Percentiles rank a stretch among this genome's conserved stretches.
Conservation (phyloP, 768 basidiomycete genomes). For the Calocera viscosa region DNA sequence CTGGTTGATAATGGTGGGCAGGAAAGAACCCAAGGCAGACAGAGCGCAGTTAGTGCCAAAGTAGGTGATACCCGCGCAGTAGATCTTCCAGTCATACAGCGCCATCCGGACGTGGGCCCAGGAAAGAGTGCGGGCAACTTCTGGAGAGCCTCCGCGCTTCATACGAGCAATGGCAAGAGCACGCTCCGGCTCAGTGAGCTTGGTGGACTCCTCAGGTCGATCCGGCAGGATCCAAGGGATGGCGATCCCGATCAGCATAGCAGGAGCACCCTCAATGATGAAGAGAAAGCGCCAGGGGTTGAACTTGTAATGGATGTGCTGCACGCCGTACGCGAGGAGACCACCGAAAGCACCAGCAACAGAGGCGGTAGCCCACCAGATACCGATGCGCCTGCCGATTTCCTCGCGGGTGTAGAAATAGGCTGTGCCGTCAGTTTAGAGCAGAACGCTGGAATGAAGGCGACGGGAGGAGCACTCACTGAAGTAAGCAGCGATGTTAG, state of each 20-base stretch:
- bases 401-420: conserved; percentile 66
- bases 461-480: too few species aligned
- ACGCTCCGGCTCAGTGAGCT: conserved; percentile 37
- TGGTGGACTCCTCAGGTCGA: conserved; percentile 54
- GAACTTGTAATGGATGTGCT: conserved; percentile 33
- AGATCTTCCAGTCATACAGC: conserved; percentile 63
- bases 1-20: conserved; percentile 57
- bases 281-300: conserved; percentile 53
- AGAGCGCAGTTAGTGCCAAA: conserved; percentile 66
- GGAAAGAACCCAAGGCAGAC: conserved; percentile 65
- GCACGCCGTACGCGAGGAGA: conserved; percentile 65
- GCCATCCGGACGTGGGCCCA: conserved; percentile 51
- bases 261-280: conserved; percentile 62
- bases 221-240: conserved; percentile 46
- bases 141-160: conserved; percentile 52
- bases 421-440: conserved; percentile 30
- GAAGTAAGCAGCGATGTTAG: conserved; percentile 64
- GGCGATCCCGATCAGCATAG: conserved; percentile 49
- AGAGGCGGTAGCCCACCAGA: conserved; percentile 76
- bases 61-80: conserved; percentile 58
- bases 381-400: conserved; percentile 60
- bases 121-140: conserved; percentile 46
- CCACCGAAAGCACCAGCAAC: conserved; percentile 77
- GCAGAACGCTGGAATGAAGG: background rate
- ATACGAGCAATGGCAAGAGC: conserved; percentile 53